Evolutionary conservation across 2,329 filamentous ascomycete genomes (phyloP).

Genomic region (Ampelomyces quisqualis): DNA sequence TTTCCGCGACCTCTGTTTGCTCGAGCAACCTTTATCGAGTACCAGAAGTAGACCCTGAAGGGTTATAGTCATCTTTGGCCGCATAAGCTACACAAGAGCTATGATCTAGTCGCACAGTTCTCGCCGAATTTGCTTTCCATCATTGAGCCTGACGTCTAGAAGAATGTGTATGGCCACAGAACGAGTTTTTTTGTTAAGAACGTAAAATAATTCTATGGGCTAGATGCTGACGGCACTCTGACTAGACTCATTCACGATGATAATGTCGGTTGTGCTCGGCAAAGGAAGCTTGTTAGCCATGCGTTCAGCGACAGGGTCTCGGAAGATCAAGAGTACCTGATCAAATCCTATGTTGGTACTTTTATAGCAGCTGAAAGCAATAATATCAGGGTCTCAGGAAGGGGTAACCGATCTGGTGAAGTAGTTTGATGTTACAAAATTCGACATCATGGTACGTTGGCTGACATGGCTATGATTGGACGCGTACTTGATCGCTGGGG

Average conservation of each 20-base stretch:
- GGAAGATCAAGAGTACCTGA: slow-evolving; percentile 36
- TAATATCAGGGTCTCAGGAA: slow-evolving; percentile 7
- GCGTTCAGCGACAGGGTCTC: slow-evolving; percentile 44
- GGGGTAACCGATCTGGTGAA: slow-evolving; percentile 20
- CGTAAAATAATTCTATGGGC: slow-evolving; percentile 31
- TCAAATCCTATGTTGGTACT: slow-evolving; percentile 42
- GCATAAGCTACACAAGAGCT: slow-evolving; percentile 38
- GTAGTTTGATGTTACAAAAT: slow-evolving; percentile 31
- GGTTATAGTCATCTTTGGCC: slow-evolving; percentile 21
- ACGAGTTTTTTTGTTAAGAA: slow-evolving; percentile 36
- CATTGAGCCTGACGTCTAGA: slow-evolving; percentile 39
- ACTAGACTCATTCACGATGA: slow-evolving; percentile 31
- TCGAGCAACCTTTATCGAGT: slow-evolving; percentile 28
- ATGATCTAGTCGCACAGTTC: slow-evolving; percentile 44
- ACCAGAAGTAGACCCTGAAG: slow-evolving; percentile 17
- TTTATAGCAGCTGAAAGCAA: slow-evolving; percentile 41
- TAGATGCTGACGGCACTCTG: slow-evolving; percentile 30
- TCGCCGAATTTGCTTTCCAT: slow-evolving; percentile 44
- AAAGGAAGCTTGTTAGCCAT: slow-evolving; percentile 39
- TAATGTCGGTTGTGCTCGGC: slow-evolving; percentile 38
- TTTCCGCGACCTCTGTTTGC: slow-evolving; percentile 44
- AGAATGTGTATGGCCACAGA: slow-evolving; percentile 45
- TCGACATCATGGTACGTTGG: slow-evolving; percentile 23
- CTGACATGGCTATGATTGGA: too few species aligned
- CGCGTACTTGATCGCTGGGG: too few species aligned